Evolutionary conservation across 805 yeast species (phyloP).

Genomic region (Lipomyces sp.): DNA sequence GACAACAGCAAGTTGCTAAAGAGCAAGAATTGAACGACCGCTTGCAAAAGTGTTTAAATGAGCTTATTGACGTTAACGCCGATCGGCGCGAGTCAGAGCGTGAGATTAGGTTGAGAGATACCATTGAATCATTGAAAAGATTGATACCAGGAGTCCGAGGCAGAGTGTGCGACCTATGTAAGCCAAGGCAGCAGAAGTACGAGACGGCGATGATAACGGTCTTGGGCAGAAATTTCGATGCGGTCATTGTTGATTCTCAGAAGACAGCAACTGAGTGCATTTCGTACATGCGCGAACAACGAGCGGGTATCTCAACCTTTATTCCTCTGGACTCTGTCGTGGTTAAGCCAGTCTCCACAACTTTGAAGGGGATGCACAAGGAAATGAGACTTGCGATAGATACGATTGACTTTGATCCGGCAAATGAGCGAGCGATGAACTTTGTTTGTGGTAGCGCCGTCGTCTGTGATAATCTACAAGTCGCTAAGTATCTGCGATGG

Average conservation of each 20-base stretch:
- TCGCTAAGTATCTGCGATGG: conserved; percentile 77
- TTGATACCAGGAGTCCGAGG: conserved; percentile 86
- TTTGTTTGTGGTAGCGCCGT: conserved; percentile 77
- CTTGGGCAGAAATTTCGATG: conserved; percentile 74
- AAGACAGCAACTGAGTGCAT: conserved; percentile 73
- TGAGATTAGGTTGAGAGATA: conserved; percentile 69
- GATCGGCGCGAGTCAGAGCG: conserved; percentile 69
- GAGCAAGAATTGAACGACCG: conserved; percentile 63
- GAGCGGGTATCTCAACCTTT: conserved; percentile 81
- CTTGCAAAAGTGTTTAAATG: conserved; percentile 56
- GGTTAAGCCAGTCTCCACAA: conserved; percentile 51
- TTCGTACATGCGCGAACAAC: conserved; percentile 73
- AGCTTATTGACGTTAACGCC: conserved; percentile 70
- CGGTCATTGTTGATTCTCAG: conserved; percentile 75
- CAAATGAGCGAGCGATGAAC: conserved; percentile 70
- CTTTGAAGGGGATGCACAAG: conserved; percentile 44
- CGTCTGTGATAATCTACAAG: conserved; percentile 64
- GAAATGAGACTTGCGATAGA: conserved; percentile 69
- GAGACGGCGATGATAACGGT: conserved; percentile 72
- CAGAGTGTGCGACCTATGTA: conserved; percentile 70
- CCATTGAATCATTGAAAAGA: conserved; percentile 63
- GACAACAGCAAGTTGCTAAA: conserved; percentile 34
- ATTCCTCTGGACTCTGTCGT: conserved; percentile 81
- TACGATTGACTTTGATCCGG: conserved; percentile 63
- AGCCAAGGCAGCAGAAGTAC: conserved; percentile 69